phyloP scores from a whole-genome alignment of 2,329 filamentous ascomycete genomes.

The Neurospora crassa region DNA sequence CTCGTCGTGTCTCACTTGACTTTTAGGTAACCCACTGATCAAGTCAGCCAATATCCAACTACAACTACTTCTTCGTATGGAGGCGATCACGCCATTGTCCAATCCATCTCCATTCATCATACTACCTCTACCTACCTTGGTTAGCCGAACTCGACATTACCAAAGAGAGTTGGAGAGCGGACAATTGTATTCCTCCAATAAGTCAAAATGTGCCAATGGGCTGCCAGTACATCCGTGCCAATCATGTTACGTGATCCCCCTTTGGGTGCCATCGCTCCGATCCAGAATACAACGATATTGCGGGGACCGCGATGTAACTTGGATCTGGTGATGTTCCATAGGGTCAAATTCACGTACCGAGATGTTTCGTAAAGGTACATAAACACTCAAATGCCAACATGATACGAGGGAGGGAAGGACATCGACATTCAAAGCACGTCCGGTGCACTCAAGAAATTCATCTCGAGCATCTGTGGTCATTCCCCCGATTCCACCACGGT shows the following conservation, averaged over 20 bases:
- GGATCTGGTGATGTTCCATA: not conserved
- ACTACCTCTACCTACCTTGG: no score
- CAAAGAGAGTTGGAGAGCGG: no score
- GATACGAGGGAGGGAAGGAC: no score
- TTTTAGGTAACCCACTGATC: not conserved
- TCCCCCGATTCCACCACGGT: rapidly evolving
- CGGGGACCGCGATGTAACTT: not conserved
- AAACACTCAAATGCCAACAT: not conserved
- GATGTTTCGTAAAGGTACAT: not conserved
- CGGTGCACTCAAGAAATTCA: not conserved
- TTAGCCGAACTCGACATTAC: no score
- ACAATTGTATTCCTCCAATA: not conserved
- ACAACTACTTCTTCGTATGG: no score
- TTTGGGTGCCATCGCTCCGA: not conserved
- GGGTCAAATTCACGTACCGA: not conserved
- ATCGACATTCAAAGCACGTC: not conserved
- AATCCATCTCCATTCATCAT: no score
- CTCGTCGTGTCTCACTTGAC: no score
- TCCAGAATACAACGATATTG: not conserved
- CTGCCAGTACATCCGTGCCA: not conserved
- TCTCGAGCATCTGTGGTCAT: not conserved
- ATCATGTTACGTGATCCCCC: not conserved
- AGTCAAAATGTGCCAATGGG: not conserved
- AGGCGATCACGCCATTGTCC: no score
- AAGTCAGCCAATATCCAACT: no score